These are phyloP conservation scores for Talaromyces adpressus DNA, from an alignment of 495 filamentous ascomycete genomes.

Conservation along the genomic window DNA sequence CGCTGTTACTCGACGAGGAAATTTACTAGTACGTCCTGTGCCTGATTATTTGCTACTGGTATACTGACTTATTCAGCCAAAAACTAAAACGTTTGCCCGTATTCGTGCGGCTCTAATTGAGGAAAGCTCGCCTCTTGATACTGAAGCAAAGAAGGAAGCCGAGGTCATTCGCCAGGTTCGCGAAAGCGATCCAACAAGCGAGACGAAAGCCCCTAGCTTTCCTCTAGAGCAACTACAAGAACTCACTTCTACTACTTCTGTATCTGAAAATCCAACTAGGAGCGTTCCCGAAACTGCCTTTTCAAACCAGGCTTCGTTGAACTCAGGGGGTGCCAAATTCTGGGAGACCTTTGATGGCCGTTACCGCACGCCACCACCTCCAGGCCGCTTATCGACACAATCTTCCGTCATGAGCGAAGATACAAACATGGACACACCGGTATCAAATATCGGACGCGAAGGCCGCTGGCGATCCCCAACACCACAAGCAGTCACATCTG, in stretches of 20 bases:
- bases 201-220: constrained; percentile 29
- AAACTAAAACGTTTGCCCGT: constrained; percentile 89
- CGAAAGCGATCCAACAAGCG: constrained; percentile 52
- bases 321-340: constrained; percentile 65
- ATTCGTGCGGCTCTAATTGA: constrained; percentile 85
- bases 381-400: constrained; percentile 43
- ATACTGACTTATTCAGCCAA: constrained; percentile 51
- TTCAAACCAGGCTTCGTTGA: constrained; percentile 61
- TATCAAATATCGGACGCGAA: constrained; percentile 27
- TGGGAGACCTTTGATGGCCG: constrained; percentile 70
- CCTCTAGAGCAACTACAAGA: constrained; percentile 19
- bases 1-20: constrained; percentile 79
- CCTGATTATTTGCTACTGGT: neutral
- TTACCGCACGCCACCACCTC: constrained; percentile 60
- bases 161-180: constrained; percentile 92
- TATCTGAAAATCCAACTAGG: constrained; percentile 48
- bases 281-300: constrained; percentile 55
- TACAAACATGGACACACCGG: constrained; percentile 67
- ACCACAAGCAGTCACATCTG: constrained; percentile 36
- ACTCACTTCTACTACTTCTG: constrained; percentile 41
- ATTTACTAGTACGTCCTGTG: constrained; percentile 64
- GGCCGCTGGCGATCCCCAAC: constrained; percentile 38
- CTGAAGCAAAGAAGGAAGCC: constrained; percentile 83
- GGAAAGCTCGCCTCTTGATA: constrained; percentile 79
- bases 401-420: constrained; percentile 68